Percentiles rank a stretch among this genome's conserved stretches.
These are phyloP conservation scores for Thalassiosira exigua DNA, from an alignment of 352 stramenopile genomes.

Conservation along the genomic window DNA sequence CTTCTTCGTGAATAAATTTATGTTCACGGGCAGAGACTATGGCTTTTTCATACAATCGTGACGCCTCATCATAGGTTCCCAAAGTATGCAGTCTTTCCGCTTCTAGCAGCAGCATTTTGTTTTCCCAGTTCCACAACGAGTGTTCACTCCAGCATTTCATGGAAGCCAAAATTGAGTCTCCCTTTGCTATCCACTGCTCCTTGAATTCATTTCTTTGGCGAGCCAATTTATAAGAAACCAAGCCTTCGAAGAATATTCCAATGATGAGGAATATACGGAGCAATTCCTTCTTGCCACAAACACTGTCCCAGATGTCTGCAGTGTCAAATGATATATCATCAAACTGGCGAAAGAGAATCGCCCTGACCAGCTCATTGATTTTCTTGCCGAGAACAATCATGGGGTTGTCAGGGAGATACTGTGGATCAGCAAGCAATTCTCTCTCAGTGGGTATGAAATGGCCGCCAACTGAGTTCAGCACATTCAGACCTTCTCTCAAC, in stretches of 20 bases:
- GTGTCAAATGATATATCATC: conserved; percentile 2
- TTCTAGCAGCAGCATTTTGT: conserved; percentile 29
- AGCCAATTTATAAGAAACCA: conserved; percentile 19
- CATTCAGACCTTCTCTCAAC: conserved; percentile 9
- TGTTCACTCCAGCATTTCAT: conserved; percentile 16
- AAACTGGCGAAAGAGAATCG: conserved; percentile 16
- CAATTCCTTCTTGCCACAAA: not conserved
- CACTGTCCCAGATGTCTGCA: conserved; percentile 5
- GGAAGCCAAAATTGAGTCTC: not conserved
- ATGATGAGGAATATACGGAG: conserved; percentile 4
- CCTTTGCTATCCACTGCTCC: conserved; percentile 1
- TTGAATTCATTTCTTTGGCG: conserved; percentile 12
- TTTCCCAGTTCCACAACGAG: conserved; percentile 38
- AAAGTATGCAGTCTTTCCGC: conserved; percentile 21
- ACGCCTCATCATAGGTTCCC: conserved; percentile 12
- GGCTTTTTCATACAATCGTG: conserved; percentile 10
- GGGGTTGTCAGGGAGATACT: not conserved
- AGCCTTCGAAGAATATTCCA: conserved; percentile 28
- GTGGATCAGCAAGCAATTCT: no score
- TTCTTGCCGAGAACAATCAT: conserved; percentile 1
- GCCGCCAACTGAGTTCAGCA: not conserved
- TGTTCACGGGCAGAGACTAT: conserved; percentile 27
- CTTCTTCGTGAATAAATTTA: conserved; percentile 41
- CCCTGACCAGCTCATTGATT: conserved; percentile 7
- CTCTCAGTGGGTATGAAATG: conserved; percentile 2